Conservation (phyloP, 148 eudicot species). For the Rhododendron vialii region DNA sequence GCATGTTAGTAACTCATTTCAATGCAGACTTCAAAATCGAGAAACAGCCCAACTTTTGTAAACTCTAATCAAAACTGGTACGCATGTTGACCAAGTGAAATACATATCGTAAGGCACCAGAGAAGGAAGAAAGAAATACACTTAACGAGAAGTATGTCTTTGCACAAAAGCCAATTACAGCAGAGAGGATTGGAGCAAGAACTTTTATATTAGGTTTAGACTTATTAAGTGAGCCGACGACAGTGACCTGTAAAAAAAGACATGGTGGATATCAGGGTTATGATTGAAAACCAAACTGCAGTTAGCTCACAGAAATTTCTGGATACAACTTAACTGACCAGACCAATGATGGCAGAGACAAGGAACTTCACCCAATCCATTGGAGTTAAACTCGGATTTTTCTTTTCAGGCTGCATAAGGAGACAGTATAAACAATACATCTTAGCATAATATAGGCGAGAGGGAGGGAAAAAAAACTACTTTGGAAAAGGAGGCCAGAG, state of each 20-base stretch:
- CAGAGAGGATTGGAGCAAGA: constrained; percentile 63
- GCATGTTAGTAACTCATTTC: not conserved
- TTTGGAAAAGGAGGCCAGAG: not conserved
- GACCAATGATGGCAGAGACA: constrained; percentile 81
- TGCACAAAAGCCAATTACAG: constrained; percentile 78
- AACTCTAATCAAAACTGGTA: not conserved
- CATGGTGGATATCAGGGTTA: not conserved
- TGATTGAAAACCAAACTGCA: not conserved
- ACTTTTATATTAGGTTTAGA: constrained; percentile 80
- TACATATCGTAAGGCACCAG: not conserved
- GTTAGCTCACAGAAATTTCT: not conserved
- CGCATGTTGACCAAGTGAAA: not conserved
- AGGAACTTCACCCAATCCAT: constrained; percentile 98
- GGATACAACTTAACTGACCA: constrained; percentile 50
- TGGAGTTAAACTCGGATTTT: constrained; percentile 92
- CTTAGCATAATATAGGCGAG: not conserved
- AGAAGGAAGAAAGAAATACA: constrained; percentile 10
- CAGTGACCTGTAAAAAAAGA: constrained; percentile 59
- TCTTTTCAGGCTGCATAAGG: constrained; percentile 81
- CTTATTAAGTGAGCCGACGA: constrained; percentile 63
- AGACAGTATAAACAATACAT: not conserved
- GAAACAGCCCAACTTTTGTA: not conserved
- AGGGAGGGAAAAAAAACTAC: not conserved
- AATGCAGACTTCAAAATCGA: not conserved
- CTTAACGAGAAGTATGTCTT: constrained; percentile 95